Percentiles rank a stretch among this genome's conserved stretches.
These are phyloP conservation scores for Jamesozyma rosinii DNA, from an alignment of 805 yeast species.

Conservation along the genomic window DNA sequence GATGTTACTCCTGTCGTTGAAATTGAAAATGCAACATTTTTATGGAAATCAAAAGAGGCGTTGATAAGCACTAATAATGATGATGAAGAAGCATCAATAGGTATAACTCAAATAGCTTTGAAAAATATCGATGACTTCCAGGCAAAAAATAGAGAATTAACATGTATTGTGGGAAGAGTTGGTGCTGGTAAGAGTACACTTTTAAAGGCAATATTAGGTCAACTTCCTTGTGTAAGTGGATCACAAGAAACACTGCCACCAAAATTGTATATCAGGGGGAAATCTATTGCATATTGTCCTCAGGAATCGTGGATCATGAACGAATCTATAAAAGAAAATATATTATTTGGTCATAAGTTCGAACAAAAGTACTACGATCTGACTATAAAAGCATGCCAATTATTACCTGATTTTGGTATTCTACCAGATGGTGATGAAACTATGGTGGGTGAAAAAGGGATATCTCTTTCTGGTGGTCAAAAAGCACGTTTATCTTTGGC, in stretches of 20 bases:
- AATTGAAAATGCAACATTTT: slow-evolving; percentile 43
- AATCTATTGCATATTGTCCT: slow-evolving; percentile 48
- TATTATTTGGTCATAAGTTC: slow-evolving; percentile 40
- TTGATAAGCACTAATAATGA: slow-evolving; percentile 8
- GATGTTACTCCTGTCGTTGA: slow-evolving; percentile 30
- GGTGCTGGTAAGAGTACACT: slow-evolving; percentile 61
- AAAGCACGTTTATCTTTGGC: slow-evolving; percentile 58
- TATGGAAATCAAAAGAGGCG: slow-evolving; percentile 36
- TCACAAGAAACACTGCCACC: slow-evolving; percentile 20
- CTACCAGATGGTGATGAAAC: slow-evolving; percentile 48
- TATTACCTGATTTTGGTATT: slow-evolving; percentile 38
- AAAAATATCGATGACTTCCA: slow-evolving; percentile 37
- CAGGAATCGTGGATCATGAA: slow-evolving; percentile 51
- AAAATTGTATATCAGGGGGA: slow-evolving; percentile 22
- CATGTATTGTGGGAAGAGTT: slow-evolving; percentile 58
- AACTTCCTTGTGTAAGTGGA: slow-evolving; percentile 34
- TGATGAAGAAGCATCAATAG: slow-evolving; percentile 38
- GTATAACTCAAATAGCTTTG: slow-evolving; percentile 42
- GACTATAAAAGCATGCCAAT: slow-evolving; percentile 42
- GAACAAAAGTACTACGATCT: slow-evolving; percentile 36
- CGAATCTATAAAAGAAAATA: slow-evolving; percentile 42
- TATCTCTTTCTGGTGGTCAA: slow-evolving; percentile 54
- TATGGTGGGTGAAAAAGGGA: slow-evolving; percentile 52
- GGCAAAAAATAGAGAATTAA: slow-evolving; percentile 45
- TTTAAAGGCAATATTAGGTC: slow-evolving; percentile 47